Evolutionary conservation across 441 rosid species (phyloP).

Genomic region (Jatropha podagrica): DNA sequence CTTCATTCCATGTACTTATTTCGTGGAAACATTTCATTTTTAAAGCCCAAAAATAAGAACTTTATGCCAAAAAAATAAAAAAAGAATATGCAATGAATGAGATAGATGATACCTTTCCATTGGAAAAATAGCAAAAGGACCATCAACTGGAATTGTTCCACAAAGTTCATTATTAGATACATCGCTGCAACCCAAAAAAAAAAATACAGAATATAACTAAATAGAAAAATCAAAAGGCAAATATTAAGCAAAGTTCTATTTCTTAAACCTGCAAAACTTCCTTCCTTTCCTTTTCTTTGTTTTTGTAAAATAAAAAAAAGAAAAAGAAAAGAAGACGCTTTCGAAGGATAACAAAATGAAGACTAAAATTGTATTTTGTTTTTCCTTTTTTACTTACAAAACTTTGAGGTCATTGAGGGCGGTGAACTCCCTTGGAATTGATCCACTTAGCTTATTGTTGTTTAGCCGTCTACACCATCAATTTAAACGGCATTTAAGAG

Average conservation of each 20-base stretch:
- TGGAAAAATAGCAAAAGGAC: constrained; percentile 58
- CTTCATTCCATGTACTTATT: background rate
- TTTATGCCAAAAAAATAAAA: background rate
- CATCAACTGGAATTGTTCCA: constrained; percentile 79
- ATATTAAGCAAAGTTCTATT: background rate
- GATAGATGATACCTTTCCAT: constrained; percentile 47
- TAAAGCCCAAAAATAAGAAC: background rate
- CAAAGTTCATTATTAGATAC: constrained; percentile 67
- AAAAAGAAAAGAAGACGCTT: background rate
- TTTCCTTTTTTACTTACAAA: constrained; percentile 41
- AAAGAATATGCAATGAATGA: background rate
- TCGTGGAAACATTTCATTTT: background rate
- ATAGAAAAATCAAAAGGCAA: background rate
- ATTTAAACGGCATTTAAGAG: constrained; percentile 19
- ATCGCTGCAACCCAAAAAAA: constrained; percentile 44
- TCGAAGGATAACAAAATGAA: background rate
- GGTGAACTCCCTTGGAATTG: constrained; percentile 64
- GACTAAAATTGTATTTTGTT: background rate
- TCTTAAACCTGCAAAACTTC: background rate
- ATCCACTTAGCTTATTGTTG: constrained; percentile 64
- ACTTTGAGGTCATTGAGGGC: constrained; percentile 50
- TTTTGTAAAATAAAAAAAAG: background rate
- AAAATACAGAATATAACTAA: constrained; percentile 7
- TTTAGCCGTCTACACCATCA: constrained; percentile 49
- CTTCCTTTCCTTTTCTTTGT: background rate